Percentiles rank a stretch among this genome's conserved stretches.
Conservation (phyloP, 2,329 filamentous ascomycete genomes). For the Fusarium albidum region DNA sequence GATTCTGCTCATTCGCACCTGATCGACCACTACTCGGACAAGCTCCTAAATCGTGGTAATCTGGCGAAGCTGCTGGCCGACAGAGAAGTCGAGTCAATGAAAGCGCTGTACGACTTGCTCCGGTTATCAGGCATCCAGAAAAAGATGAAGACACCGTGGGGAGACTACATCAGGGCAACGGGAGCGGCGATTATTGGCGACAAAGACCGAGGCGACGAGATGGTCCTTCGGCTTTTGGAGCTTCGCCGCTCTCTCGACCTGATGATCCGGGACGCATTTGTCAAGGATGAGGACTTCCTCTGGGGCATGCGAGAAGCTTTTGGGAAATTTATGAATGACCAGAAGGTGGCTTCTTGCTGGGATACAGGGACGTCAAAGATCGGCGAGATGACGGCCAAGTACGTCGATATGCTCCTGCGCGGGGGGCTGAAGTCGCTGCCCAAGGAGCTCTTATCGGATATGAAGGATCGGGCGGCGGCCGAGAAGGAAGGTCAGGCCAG, state of each 20-base stretch:
- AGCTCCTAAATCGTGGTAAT: conserved; percentile 71
- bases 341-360: conserved; percentile 75
- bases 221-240: conserved; percentile 84
- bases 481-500: conserved; percentile 70
- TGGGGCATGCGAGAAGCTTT: conserved; percentile 87
- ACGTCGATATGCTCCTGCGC: conserved; percentile 88
- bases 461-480: conserved; percentile 63
- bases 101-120: conserved; percentile 80
- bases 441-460: conserved; percentile 69
- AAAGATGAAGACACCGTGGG: conserved; percentile 77
- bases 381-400: conserved; percentile 98
- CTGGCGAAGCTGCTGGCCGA: conserved; percentile 77
- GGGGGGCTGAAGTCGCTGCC: conserved; percentile 88
- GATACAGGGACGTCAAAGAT: conserved; percentile 90
- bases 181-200: conserved; percentile 84
- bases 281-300: conserved; percentile 77
- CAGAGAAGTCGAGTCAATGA: conserved; percentile 74
- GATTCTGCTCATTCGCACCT: conserved; percentile 76
- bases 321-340: conserved; percentile 90
- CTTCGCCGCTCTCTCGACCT: conserved; percentile 82
- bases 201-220: conserved; percentile 78
- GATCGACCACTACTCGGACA: conserved; percentile 71
- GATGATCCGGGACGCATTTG: conserved; percentile 80
- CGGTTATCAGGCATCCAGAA: conserved; percentile 74
- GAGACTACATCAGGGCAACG: conserved; percentile 77